Base-by-base conservation (phyloP, 352 stramenopile genomes). In the Pythium phragmitis region DNA sequence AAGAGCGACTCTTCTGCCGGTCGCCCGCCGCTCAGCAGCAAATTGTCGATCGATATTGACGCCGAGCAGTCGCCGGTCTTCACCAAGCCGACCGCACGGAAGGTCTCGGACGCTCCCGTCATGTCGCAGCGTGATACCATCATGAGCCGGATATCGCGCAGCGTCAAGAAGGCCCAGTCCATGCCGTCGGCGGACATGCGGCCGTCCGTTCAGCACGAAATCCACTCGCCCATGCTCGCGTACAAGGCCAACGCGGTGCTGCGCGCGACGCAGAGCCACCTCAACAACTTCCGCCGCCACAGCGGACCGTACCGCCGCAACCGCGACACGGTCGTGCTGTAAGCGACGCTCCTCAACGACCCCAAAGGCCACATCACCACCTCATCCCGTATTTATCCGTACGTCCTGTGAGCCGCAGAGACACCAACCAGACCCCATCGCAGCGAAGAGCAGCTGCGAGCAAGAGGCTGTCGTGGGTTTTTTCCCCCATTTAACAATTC, bases 281-380 rank as follows among this genome's bases (percentile, higher is more conserved):
- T 73, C 34, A 73, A 69, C 60, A 73, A 73, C 63, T 87, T 87
- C 60, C 78, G 76, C 37, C 74, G 76, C 30, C 76, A 81, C 57
- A 83, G 79, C 54, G 70, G 74, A 13, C 73, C 71, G 4, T 81
- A 79, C 58, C 78, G 75, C 23, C 80, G 75, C 60, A 85, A 74
- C 49, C 63, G 56, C 17, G 76, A 87, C 41, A 79, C 74, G 23
- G 68, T 72, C 53, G 73, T 79, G 65, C 75, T 76, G 63, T 82
- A 69, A 60, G 34, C 8, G 4, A 34, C 8, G 39, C 11, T 42
- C 37, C 11, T 42, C 39, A 17, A 46, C 39, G 5, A 46, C 12
- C 13, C 17, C 1, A 46, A 5, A 9, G 42, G 7, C 16, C 14
- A 39, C 30, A 60, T 13, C 6, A 14, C 28, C 33, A 41, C 43